Base-by-base conservation (phyloP, 106 monocot genomes). In the Chionographis japonica region DNA sequence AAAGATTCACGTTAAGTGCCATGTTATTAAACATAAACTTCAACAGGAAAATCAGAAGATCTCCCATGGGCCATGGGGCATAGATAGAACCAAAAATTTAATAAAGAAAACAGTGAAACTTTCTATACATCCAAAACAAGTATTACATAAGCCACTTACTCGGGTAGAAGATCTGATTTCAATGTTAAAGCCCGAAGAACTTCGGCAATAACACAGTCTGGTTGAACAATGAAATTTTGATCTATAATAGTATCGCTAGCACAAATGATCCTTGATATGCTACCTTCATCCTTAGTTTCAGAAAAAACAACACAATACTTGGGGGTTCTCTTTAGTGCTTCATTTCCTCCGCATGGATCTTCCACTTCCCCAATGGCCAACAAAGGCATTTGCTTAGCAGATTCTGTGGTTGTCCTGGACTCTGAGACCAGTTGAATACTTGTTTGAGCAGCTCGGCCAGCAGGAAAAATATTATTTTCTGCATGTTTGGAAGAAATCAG, bases 131-230 rank as follows among this genome's bases (percentile, higher is more conserved):
- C 15, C 1, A 46, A 43, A 63, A 4, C 12, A 35, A 52, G 14
- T 38, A 49, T 27, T 1, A 10, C 43, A 14, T 14, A 35, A 58
- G 59, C 53, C n/a, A 83, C 92, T 78, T 87, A 98, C 97, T 85
- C 71, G 42, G 83, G 43, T 69, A 55, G 73, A 65, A 97, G 76
- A 59, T 79, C 82, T 65, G 62, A 7, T 50, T 83, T 63, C 15
- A 46, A 46, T 39, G 68, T 56, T 52, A 83, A 67, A 69, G 57
- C 43, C 71, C 38, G 75, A n/a, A 83, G 68, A 36, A 85, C 50
- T 56, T 64, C 50, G 39, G 60, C 18, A 68, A 80, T 13, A 57
- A 78, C 11, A 55, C 37, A 61, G 54, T 52, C 69, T 35, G 19
- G 9, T 12, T 72, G 57, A 50, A 16, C 17, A 54, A 39, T 49